Evolutionary conservation across 2,329 filamentous ascomycete genomes (phyloP), one percentile per base, ranked within the genome.

Genomic region (Clonostachys rosea): DNA sequence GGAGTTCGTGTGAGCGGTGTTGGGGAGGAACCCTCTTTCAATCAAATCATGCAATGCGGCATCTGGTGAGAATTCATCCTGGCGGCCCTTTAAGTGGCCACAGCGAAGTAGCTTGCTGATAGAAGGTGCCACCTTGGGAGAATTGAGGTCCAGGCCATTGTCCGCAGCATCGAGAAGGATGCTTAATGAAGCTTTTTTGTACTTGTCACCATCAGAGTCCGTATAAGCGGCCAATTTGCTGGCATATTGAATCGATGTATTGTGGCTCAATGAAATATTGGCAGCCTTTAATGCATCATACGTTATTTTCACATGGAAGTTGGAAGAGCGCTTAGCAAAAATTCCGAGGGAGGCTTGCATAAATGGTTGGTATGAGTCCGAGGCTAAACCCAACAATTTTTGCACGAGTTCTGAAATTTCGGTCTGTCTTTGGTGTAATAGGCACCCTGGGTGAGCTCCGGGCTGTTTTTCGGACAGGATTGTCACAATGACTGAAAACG

Each of bases 1-100:
- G 41, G 86, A 74, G 14, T 86, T 87, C 57, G 86, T 81, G 12
- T 76, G 75, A 48, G 82, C 68, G 13, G 79, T 65, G 52, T 88
- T 86, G 17, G 87, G 81, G 17, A 70, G 69, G 43, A 87, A 67
- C 2, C 85, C 86, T 14, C 75, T 65, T 17, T 76, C 67, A 9
- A 86, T 62, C 44, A 91, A 71, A 42, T 53, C 56, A 40, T 64
- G 54, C 18, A 69, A 54, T 8, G 62, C 61, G 18, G 56, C 52
- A 41, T 59, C 60, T 13, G 59, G 61, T 6, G 57, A 56, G 42
- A 68, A 68, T 42, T 45, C 12, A 55, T 43, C 9, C 56, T 49
- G 33, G 11, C 34, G 37, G 37, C 10, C 16, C 18, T 61, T 53
- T 5, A 20, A 9, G 4, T 47, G 47, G 13, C 61, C 54, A 34